Base-by-base conservation (phyloP, 2,329 filamentous ascomycete species). In the Exophiala bonariae region DNA sequence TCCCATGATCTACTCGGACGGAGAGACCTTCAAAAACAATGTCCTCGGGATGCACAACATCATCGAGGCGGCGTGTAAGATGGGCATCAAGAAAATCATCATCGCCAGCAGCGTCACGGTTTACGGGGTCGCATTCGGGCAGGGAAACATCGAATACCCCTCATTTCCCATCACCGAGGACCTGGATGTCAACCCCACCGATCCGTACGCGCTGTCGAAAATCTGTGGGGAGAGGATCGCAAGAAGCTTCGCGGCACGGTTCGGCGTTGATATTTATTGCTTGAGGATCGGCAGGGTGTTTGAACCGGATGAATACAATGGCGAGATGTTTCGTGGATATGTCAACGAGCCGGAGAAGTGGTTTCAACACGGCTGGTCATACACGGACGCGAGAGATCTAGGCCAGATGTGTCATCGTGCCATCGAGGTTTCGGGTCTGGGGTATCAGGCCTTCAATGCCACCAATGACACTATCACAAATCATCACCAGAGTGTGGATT, bases 361-460 rank as follows among this genome's bases (percentile, higher is more conserved):
- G 45, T 78, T 78, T 57, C 66, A 74, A 1, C 81, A 83, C 58
- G 81, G 77, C 0, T 85, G 81, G 81, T 75, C 72, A 13, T 84
- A 85, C 59, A 80, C 80, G 14, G 81, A 85, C 59, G 78, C 78
- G 0, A 63, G 80, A 4, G 81, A 84, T 56, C 61, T 85, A 2
- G 81, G 80, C 0, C 76, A 79, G 61, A 83, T 85, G 49, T 83
- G 78, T 57, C 68, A 82, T 53, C 57, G 77, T 7, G 73, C 69
- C 11, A 68, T 83, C 3, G 53, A 72, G 51, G 76, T 73, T 54
- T 71, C 73, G 56, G 79, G 77, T 0, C 58, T 84, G 7, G 81
- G 81, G 0, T 84, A 81, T 54, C 79, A 84, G 58, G 66, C 83
- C 0, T 84, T 84, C 63, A 84, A 85, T 58, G 81, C 79, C 2